A percentile compares a stretch with the other conserved stretches of the same genome.
phyloP scores from a whole-genome alignment of 176 grass and related monocot species.

The Canna indica region DNA sequence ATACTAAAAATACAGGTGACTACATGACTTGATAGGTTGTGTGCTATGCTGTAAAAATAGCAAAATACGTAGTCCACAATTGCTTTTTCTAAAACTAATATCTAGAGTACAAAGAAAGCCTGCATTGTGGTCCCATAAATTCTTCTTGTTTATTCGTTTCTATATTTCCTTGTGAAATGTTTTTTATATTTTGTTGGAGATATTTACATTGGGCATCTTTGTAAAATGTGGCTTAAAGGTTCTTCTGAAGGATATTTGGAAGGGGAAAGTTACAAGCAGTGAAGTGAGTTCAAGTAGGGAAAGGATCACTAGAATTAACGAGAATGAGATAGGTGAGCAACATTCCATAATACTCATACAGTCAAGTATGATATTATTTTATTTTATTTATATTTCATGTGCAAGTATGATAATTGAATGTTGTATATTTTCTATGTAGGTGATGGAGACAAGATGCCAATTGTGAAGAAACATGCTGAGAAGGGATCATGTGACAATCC shows the following conservation, averaged over 20 bases:
- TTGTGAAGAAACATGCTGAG: not conserved
- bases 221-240: conserved; percentile 28
- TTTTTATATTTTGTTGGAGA: not conserved
- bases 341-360: not conserved
- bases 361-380: not conserved
- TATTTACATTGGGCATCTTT: conserved; percentile 13
- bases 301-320: conserved; percentile 29
- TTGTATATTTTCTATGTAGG: conserved; percentile 2
- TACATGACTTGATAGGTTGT: too few relatives aligned
- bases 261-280: conserved; percentile 58
- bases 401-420: not conserved
- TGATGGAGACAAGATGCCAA: not conserved
- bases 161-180: not conserved
- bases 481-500: not conserved
- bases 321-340: conserved; percentile 31
- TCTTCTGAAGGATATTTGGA: conserved; percentile 73
- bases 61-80: not conserved
- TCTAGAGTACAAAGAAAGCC: not conserved
- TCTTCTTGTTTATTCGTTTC: too few relatives aligned
- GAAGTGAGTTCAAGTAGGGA: conserved; percentile 24
- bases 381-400: too few relatives aligned
- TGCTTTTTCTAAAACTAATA: not conserved
- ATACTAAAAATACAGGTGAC: not conserved
- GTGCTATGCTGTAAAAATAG: too few relatives aligned
- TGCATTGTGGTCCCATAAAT: not conserved